Percentiles rank a stretch among this genome's conserved stretches.
phyloP scores from a whole-genome alignment of 306 rosid genomes.

The Gastrolobium villosum region DNA sequence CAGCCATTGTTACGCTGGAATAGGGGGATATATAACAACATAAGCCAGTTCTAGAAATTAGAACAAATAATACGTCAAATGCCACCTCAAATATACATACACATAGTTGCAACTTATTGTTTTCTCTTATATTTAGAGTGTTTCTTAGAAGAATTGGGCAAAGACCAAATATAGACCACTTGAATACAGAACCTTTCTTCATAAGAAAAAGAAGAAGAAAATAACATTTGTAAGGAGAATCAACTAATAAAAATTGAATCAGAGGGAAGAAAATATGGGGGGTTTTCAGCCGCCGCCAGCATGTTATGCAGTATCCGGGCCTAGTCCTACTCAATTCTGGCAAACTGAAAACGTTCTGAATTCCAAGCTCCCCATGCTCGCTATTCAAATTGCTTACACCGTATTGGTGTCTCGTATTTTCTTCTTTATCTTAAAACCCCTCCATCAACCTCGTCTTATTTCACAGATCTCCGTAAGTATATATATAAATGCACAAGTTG shows the following conservation, averaged over 20 bases:
- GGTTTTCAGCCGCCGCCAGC: not conserved
- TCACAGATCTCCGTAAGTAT: conserved; percentile 44
- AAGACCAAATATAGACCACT: too few species aligned
- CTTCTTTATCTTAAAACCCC: conserved; percentile 31
- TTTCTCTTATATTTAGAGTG: too few species aligned
- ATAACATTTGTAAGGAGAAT: not conserved
- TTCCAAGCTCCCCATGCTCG: conserved; percentile 33
- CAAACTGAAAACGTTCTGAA: conserved; percentile 1
- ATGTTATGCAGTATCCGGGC: conserved; percentile 18
- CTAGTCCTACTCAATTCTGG: conserved; percentile 42
- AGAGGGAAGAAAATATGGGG: not conserved
- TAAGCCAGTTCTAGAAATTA: too few species aligned
- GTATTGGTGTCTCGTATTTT: not conserved
- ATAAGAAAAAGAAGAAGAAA: too few species aligned
- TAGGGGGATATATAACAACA: too few species aligned
- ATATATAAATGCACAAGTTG: not conserved
- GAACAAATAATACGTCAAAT: too few species aligned
- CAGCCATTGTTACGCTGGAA: too few species aligned
- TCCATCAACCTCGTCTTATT: conserved; percentile 53
- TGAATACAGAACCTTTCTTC: too few species aligned
- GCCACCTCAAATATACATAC: too few species aligned
- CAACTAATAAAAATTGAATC: not conserved
- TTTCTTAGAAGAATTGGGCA: too few species aligned
- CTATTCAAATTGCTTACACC: conserved; percentile 4
- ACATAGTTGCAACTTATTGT: too few species aligned